Evolutionary conservation across 2,329 filamentous ascomycete genomes (phyloP).

Genomic region (Zymoseptoria brevis): DNA sequence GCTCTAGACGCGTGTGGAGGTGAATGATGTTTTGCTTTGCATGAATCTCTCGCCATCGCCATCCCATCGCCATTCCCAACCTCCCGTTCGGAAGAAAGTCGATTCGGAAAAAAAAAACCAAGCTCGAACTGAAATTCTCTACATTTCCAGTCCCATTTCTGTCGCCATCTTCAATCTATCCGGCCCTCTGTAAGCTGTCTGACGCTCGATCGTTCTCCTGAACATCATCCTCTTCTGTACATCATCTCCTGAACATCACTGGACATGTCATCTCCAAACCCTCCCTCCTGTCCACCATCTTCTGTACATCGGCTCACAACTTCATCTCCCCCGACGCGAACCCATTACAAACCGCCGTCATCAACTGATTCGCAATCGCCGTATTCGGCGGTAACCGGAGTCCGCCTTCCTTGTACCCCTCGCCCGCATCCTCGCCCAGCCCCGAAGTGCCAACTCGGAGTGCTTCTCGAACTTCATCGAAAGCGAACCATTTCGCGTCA

Average conservation of each 20-base stretch:
- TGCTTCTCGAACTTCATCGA: conserved; percentile 73
- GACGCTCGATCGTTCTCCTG: no score
- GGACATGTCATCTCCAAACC: not conserved
- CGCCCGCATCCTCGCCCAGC: conserved; percentile 55
- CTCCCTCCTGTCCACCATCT: not conserved
- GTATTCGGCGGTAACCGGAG: conserved; percentile 75
- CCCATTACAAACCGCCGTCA: conserved; percentile 69
- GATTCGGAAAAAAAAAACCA: no score
- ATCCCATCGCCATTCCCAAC: no score
- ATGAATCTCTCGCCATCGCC: no score
- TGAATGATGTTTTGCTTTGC: no score
- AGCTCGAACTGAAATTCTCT: no score
- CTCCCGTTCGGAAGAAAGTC: no score
- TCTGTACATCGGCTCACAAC: conserved; percentile 27
- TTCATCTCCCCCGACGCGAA: conserved; percentile 51
- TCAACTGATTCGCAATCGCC: conserved; percentile 85
- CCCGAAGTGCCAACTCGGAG: conserved; percentile 59
- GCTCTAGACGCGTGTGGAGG: no score
- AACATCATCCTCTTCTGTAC: not conserved
- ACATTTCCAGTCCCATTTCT: no score
- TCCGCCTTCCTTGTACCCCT: conserved; percentile 65
- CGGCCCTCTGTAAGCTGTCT: no score
- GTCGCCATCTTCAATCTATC: not conserved
- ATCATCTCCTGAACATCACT: not conserved
- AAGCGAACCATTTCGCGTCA: conserved; percentile 76